Evolutionary conservation across 176 grass and related monocot species (phyloP), one percentile per base, ranked within the genome.

Genomic region (Musa troglodytarum): DNA sequence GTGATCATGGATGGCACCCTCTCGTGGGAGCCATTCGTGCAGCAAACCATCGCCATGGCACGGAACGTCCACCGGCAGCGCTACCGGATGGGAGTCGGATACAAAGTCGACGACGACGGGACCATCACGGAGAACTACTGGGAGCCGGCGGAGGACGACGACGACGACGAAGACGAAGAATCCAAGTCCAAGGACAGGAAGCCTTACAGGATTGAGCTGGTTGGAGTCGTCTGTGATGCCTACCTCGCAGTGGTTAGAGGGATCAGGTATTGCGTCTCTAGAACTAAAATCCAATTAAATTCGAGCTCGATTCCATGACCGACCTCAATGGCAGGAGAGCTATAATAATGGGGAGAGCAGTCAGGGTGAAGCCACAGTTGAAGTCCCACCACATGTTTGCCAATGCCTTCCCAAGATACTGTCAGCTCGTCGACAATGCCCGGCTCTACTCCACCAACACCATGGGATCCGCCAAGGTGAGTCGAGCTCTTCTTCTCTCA

Each of bases 1-100:
- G 95, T 99, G 72, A 94, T 94, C 84, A 86, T 99, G 95, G 95
- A 99, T 50, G 90, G 90, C 63, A 99, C 95, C 21, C 82, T 99
- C 21, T 94, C 95, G 1, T 99, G 95, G 95, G 90, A 94, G 65
- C 95, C 95, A 34, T 99, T 94, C 73, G 95, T 99, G 19, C 63
- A 80, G 59, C 90, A 99, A 84, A 99, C 90, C 2, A 82, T 99
- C 22, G 86, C 84, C 57, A 99, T 99, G 95, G 86, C 88, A 2
- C 54, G 95, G 10, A 71, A 73, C 22, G 89, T 99, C 80, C 90
- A 99, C 95, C 87, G 56, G 15, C 86, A 91, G 34, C 84, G 88
- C 1, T 94, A 99, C 80, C 90, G 90, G 52, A 94, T 99, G 95
- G 95, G 90, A 2, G 76, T 77, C 53, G 95, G 95, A 10, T 99